phyloP scores from a whole-genome alignment of 331 rosid species.

The Dryas integrifolia region DNA sequence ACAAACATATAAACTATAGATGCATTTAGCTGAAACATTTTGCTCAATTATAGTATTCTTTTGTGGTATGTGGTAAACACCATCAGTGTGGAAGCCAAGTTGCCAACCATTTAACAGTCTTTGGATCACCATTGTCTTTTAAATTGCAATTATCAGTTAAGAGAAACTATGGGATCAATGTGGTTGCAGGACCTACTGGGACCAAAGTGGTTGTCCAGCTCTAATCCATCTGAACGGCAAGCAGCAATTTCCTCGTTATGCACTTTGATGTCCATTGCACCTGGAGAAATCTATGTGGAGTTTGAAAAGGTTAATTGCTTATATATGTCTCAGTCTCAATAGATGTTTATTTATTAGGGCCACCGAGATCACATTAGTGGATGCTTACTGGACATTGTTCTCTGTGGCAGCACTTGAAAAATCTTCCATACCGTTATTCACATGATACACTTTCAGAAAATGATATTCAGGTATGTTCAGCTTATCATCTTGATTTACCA shows the following conservation, averaged over 20 bases:
- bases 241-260: constrained; percentile 76
- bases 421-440: constrained; percentile 61
- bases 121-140: background rate
- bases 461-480: constrained; percentile 54
- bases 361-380: constrained; percentile 14
- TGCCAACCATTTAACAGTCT: background rate
- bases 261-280: constrained; percentile 75
- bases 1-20: background rate
- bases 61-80: background rate
- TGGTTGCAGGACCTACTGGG: constrained; percentile 64
- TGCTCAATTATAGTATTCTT: background rate
- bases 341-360: constrained; percentile 22
- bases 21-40: background rate
- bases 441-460: constrained; percentile 60
- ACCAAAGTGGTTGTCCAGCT: constrained; percentile 64
- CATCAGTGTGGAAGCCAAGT: background rate
- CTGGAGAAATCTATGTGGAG: constrained; percentile 74
- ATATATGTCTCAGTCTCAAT: background rate
- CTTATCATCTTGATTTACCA: background rate
- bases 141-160: background rate
- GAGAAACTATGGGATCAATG: background rate
- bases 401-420: constrained; percentile 64
- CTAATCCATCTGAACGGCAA: constrained; percentile 51
- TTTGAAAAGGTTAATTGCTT: constrained; percentile 66
- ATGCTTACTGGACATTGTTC: constrained; percentile 33